Conservation (phyloP, 352 stramenopile genomes). For the Chrysophaeum taylorii region DNA sequence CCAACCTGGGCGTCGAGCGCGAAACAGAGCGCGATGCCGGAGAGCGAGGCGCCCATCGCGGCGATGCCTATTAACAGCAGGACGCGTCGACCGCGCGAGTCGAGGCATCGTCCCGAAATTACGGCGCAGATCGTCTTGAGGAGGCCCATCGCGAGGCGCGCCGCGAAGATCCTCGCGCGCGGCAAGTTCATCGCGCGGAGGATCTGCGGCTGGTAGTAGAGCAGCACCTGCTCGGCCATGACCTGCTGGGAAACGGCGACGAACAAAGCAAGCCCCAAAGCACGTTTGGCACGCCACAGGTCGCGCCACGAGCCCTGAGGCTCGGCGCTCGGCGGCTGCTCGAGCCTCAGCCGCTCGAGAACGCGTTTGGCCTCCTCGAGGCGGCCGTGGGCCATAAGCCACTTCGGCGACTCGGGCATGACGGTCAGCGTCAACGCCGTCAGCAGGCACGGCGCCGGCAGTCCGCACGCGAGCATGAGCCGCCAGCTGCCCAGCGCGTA, state of each 20-base stretch:
- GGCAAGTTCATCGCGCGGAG: constrained; percentile 41
- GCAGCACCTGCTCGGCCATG: constrained; percentile 50
- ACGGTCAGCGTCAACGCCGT: constrained; percentile 45
- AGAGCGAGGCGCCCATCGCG: constrained; percentile 27
- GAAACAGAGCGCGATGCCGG: constrained; percentile 38
- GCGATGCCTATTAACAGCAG: constrained; percentile 36
- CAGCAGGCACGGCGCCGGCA: constrained; percentile 47
- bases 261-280: no score
- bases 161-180: background rate
- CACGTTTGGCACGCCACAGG: no score
- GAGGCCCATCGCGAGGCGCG: constrained; percentile 43
- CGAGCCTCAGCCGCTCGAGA: constrained; percentile 40
- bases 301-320: no score
- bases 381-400: constrained; percentile 46
- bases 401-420: constrained; percentile 60
- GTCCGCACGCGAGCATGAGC: constrained; percentile 51
- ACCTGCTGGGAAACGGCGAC: constrained; percentile 49
- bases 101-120: constrained; percentile 41
- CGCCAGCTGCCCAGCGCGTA: constrained; percentile 50
- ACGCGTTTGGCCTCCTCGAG: constrained; percentile 42
- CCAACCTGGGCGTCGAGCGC: constrained; percentile 4
- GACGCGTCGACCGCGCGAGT: constrained; percentile 39
- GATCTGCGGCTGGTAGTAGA: constrained; percentile 51
- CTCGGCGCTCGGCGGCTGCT: no score
- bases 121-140: constrained; percentile 44